Evolutionary conservation across 148 eudicot species (phyloP), one percentile per base, ranked within the genome.

Genomic region (Amaranthus cruentus): DNA sequence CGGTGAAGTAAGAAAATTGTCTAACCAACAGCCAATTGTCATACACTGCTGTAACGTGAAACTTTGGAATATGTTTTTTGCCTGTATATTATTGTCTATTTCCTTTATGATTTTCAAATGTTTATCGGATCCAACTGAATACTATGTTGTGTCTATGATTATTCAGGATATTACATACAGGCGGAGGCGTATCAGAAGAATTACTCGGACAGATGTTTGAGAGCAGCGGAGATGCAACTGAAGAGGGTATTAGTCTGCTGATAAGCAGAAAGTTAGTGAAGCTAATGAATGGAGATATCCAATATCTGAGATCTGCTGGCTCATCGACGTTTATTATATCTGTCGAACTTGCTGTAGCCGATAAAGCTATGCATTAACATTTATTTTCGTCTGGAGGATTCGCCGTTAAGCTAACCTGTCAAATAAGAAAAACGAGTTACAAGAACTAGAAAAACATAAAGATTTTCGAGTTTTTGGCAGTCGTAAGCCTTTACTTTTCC

Each of bases 201-300:
- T 57, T 94, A 74, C 84, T 94, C 55, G 84, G 82, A 70, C 95
- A 91, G 68, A 94, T 94, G 97, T 94, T 91, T 55, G 97, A 89
- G 53, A 76, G 72, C 55, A 77, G 71, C 54, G 80, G 77, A 5
- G 92, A 89, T 1, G 66, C 90, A 11, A 82, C 88, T 0, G 97
- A 94, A 72, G 98, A 94, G 15, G 98, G 98, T 5, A 83, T 94
- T 47, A 89, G 98, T 83, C 78, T 91, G 44, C 84, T 84, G 3
- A 80, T 94, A 52, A 89, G 93, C 79, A 81, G 96, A 77, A 94
- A 88, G 73, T 79, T 94, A 49, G 90, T 91, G 77, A 91, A 89
- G 80, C 88, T 89, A 66, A 94, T 94, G 98, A 94, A 89, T 69
- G 98, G 98, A 56, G 98, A 94, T 8, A 84, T 94, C 69, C 91